Conservation (phyloP, 2,329 filamentous ascomycete species). For the Sclerotinia trifoliorum region DNA sequence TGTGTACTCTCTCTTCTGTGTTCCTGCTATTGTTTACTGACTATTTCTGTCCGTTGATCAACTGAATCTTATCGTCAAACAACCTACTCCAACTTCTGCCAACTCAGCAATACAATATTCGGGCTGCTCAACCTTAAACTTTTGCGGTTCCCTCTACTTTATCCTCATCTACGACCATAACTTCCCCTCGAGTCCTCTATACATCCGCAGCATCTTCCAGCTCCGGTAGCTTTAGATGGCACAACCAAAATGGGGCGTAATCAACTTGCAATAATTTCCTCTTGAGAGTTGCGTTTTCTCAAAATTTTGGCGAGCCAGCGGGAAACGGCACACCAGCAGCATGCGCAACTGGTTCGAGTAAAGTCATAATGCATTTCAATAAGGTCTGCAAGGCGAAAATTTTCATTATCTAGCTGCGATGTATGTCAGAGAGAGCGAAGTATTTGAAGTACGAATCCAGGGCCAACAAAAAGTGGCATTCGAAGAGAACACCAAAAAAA, state of each 20-base stretch:
- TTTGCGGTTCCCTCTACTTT: neutral
- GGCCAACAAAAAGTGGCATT: constrained; percentile 58
- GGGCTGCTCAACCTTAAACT: neutral
- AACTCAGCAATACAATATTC: neutral
- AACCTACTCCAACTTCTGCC: too few species aligned
- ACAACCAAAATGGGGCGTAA: neutral
- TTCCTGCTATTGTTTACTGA: neutral
- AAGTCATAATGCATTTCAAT: constrained; percentile 35
- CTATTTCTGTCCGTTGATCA: neutral
- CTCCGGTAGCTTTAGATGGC: too few species aligned
- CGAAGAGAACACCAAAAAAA: constrained; percentile 57
- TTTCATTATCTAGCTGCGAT: constrained; percentile 57
- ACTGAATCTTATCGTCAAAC: too few species aligned
- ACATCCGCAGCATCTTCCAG: neutral
- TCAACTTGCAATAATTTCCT: neutral
- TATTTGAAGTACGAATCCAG: constrained; percentile 65
- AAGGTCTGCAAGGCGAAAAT: constrained; percentile 56
- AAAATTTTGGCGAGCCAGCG: neutral
- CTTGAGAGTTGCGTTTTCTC: neutral
- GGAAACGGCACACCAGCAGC: constrained; percentile 27
- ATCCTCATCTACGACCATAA: neutral
- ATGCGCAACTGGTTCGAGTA: neutral
- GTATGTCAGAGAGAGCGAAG: constrained; percentile 61
- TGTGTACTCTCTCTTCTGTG: neutral
- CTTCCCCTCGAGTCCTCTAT: neutral